Evolutionary conservation across 139 green algal genomes (phyloP).

Genomic region (Picochlorum sp.): DNA sequence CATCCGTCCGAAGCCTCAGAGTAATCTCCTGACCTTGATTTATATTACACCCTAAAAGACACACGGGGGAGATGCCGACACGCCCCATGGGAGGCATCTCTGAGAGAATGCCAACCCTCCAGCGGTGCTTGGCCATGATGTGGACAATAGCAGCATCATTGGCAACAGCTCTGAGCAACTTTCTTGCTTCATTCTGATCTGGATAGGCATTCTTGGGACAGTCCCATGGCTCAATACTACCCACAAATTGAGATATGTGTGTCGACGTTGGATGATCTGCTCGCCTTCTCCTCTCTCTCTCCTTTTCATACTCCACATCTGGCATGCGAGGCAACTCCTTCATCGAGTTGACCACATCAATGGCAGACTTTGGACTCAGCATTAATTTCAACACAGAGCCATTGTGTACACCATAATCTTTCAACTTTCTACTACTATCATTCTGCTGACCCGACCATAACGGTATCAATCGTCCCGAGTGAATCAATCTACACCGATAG

Average conservation of each 20-base stretch:
- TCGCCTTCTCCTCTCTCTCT: constrained; percentile 19
- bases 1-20: no score
- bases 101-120: constrained; percentile 51
- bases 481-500: no score
- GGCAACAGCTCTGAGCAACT: constrained; percentile 52
- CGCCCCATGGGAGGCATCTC: constrained; percentile 79
- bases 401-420: not conserved
- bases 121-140: constrained; percentile 63
- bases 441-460: no score
- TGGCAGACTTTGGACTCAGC: constrained; percentile 23
- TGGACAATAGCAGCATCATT: constrained; percentile 62
- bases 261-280: not conserved
- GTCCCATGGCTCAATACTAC: constrained; percentile 27
- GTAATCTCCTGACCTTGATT: no score
- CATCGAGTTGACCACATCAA: constrained; percentile 21
- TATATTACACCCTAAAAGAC: constrained; percentile 6
- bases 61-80: constrained; percentile 61
- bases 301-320: constrained; percentile 55
- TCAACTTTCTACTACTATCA: no score
- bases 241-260: constrained; percentile 1
- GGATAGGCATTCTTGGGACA: constrained; percentile 24
- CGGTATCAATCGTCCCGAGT: no score
- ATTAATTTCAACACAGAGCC: constrained; percentile 13
- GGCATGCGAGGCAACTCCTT: constrained; percentile 25
- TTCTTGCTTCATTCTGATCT: constrained; percentile 31